Base-by-base conservation (phyloP, 2,329 filamentous ascomycete species). In the Ophiostoma ulmi region DNA sequence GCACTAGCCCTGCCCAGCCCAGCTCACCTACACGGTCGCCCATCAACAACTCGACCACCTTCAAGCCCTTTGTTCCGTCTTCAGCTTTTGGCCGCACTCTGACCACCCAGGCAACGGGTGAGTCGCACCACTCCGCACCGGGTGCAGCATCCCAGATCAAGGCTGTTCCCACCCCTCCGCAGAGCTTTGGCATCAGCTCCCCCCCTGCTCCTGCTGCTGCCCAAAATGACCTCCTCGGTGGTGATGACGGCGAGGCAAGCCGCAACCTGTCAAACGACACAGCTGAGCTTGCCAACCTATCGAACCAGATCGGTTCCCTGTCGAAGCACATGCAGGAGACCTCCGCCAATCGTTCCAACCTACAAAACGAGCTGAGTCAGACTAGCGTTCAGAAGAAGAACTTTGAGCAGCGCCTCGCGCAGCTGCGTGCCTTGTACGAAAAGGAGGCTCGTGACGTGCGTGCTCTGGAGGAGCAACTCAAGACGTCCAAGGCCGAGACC, bases 311-410 rank as follows among this genome's bases (percentile, higher is more conserved):
- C 74, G 90, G 93, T 41, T 94, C 91, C 2, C 81, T 99, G 70
- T 91, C 94, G 0, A 96, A 90, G 77, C 93, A 99, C 81, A 97
- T 97, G 88, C 93, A 97, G 78, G 93, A 94, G 75, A 91, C 97
- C 1, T 93, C 97, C 78, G 88, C 85, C 44, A 94, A 97, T 80
- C 90, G 93, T 73, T 86, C 83, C 5, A 87, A 88, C 1, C 91
- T 91, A 0, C 93, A 97, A 79, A 90, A 90, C 74, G 92, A 97
- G 72, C 82, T 98, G 69, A 91, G 86, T 73, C 92, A 94, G 77
- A 90, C 91, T 41, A 92, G 86, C 69, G 88, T 90, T 14, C 94
- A 98, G 79, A 98, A 97, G 82, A 90, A 91, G 76, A 94, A 97
- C 77, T 94, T 99, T 75, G 95, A 99, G 81, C 85, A 91, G 74